Evolutionary conservation across 2,329 filamentous ascomycete species (phyloP).

Genomic region (Cladosporium sp.): DNA sequence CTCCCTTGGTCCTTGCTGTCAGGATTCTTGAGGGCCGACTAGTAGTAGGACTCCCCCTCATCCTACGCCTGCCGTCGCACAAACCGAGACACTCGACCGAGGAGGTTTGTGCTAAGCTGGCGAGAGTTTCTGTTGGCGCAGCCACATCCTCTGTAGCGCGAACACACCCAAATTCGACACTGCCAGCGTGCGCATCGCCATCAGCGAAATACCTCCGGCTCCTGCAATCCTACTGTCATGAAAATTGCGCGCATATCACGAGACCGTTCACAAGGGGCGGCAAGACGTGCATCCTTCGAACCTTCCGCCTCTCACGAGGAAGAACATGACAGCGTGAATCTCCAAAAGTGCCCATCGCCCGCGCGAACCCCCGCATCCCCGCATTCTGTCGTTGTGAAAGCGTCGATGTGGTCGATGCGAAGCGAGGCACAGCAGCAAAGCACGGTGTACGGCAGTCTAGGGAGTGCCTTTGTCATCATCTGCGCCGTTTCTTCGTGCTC

Average conservation of each 20-base stretch:
- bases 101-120: slow-evolving; percentile 8
- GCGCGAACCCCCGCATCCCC: slow-evolving; percentile 4
- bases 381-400: background rate
- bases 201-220: background rate
- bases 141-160: slow-evolving; percentile 5
- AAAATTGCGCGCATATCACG: background rate
- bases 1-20: background rate
- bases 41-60: too few species aligned
- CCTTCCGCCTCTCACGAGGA: background rate
- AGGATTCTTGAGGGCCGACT: background rate
- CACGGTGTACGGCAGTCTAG: too few species aligned
- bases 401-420: background rate
- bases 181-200: background rate
- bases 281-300: background rate
- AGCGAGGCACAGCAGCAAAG: too few species aligned
- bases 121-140: background rate
- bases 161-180: background rate
- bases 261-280: background rate
- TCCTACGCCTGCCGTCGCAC: background rate
- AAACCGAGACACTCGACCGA: slow-evolving; percentile 8
- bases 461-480: too few species aligned
- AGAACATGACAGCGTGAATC: slow-evolving; percentile 9
- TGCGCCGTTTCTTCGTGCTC: too few species aligned
- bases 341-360: background rate
- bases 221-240: background rate